Base-by-base conservation (phyloP, 164 flowering plant species). In the Cinnamomum micranthum region DNA sequence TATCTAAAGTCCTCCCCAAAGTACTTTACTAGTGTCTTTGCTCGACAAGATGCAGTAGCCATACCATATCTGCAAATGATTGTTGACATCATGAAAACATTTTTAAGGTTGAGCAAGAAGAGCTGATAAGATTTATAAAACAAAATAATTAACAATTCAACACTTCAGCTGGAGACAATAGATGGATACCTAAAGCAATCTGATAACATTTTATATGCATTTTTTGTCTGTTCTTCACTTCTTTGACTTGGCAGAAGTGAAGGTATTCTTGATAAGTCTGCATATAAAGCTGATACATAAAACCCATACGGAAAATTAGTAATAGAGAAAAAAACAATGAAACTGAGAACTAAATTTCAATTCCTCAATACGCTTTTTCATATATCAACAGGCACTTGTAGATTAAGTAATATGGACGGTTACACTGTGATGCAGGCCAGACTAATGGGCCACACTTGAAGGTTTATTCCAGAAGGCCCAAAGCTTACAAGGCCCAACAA, bases 211-310 rank as follows among this genome's bases (percentile, higher is more conserved):
- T 81, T 87, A 75, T 88, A 87, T 65, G 97, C 92, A 70, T 84
- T 87, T 78, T 84, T 91, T 64, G 87, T 84, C 82, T 90, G 97
- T 64, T 90, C 97, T 76, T 80, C 90, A 81, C 88, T 91, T 85
- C 98, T 88, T 76, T 73, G 73, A 83, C 86, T 91, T 66, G 98
- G 98, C 76, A 92, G 79, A 76, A 94, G 97, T 62, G 97, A 82
- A 51, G 98, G 98, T 27, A 77, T 51, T 81, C 86, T 87, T 65
- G 86, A 84, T 22, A 90, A 74, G 79, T 94, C 88, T 75, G 97
- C 97, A 83, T 86, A 92, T 19, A 94, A 82, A 82, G 82, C 97
- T 93, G 88, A 69, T 65, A 58, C 73, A 72, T 50, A 69, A 77
- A 80, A 70, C 13, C 71, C 70, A 52, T 23, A 55, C 1, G n/a